Evolutionary conservation across 2,329 filamentous ascomycete species (phyloP).

Genomic region (Alternaria consortialis): DNA sequence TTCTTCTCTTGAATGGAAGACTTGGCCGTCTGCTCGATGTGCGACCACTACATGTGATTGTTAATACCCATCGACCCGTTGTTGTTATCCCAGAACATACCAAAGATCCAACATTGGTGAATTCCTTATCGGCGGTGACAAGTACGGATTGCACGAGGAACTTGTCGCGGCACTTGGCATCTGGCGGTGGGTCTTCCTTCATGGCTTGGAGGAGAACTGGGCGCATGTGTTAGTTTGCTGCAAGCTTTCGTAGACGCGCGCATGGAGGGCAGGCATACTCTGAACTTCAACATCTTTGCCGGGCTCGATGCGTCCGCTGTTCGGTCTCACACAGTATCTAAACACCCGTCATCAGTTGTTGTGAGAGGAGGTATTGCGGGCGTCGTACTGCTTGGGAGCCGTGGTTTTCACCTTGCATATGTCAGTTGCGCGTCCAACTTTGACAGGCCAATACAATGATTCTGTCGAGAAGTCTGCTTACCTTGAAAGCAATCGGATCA

Average conservation of each 20-base stretch:
- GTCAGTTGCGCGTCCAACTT: constrained; percentile 19
- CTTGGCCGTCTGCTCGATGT: constrained; percentile 78
- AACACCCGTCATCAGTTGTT: constrained; percentile 31
- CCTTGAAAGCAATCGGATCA: constrained; percentile 72
- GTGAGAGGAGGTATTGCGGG: constrained; percentile 26
- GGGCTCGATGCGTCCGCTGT: constrained; percentile 94
- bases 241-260: constrained; percentile 21
- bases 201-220: constrained; percentile 94
- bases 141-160: constrained; percentile 94
- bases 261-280: constrained; percentile 64
- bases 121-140: constrained; percentile 84
- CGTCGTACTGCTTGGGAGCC: constrained; percentile 92
- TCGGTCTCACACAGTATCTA: constrained; percentile 97
- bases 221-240: constrained; percentile 38
- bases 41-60: constrained; percentile 70
- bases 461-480: constrained; percentile 44
- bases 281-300: constrained; percentile 91
- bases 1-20: constrained; percentile 87
- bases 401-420: constrained; percentile 89
- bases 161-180: constrained; percentile 95
- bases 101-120: constrained; percentile 79
- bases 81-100: constrained; percentile 62
- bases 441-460: too few relatives aligned
- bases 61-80: constrained; percentile 12
- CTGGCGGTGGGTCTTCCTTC: constrained; percentile 89